Conservation (phyloP, 768 basidiomycete species). For the Tulasnella sp. region DNA sequence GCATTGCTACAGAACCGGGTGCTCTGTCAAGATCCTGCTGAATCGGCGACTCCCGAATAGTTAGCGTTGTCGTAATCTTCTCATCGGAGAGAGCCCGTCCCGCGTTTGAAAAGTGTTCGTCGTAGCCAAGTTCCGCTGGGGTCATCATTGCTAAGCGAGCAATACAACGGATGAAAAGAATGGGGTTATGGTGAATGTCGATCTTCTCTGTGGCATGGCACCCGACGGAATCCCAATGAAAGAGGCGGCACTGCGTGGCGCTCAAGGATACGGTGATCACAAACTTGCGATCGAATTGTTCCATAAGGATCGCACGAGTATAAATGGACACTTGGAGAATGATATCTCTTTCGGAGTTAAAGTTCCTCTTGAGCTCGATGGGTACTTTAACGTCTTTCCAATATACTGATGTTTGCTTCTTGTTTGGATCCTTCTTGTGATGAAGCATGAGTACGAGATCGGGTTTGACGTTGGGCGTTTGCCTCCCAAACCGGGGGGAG, state of each 20-base stretch:
- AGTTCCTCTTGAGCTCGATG: background rate
- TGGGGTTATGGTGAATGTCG: background rate
- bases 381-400: background rate
- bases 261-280: background rate
- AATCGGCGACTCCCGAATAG: too few relatives aligned
- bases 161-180: background rate
- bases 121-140: background rate
- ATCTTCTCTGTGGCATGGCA: background rate
- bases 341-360: background rate
- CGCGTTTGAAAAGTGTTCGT: background rate
- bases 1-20: too few relatives aligned
- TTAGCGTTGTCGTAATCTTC: too few relatives aligned
- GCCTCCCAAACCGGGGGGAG: background rate
- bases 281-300: constrained; percentile 8
- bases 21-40: too few relatives aligned
- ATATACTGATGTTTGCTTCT: background rate
- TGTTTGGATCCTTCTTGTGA: background rate
- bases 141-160: background rate
- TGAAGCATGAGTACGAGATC: background rate
- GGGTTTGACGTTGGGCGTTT: background rate
- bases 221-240: background rate
- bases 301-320: background rate
- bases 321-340: background rate
- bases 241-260: background rate
- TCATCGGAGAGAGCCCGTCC: background rate